Percentiles rank a stretch among this genome's conserved stretches.
These are phyloP conservation scores for Trichosporon faecale DNA, from an alignment of 1,284 basidiomycete genomes.

Conservation along the genomic window DNA sequence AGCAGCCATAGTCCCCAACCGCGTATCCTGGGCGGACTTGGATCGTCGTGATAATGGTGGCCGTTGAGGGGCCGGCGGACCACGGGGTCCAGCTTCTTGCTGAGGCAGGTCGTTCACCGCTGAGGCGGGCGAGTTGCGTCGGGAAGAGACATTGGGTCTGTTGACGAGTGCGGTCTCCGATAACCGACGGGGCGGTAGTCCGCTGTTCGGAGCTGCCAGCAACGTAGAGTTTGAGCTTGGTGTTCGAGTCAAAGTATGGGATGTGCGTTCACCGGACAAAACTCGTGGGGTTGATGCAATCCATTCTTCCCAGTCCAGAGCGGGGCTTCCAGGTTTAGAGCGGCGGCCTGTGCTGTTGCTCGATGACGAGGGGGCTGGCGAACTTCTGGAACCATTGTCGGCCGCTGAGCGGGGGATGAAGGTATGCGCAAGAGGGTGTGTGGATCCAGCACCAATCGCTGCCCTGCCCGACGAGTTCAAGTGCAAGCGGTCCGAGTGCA, in stretches of 20 bases:
- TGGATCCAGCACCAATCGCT: background rate
- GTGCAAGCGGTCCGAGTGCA: conserved; percentile 4
- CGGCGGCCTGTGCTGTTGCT: conserved; percentile 6
- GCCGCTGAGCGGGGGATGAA: background rate
- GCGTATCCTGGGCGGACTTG: conserved; percentile 21
- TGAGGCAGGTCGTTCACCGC: conserved; percentile 2
- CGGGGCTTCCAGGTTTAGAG: conserved; percentile 4
- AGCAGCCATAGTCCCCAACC: background rate
- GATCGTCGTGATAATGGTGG: conserved; percentile 14
- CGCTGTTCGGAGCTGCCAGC: background rate
- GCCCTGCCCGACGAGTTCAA: background rate
- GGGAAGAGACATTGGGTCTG: conserved; percentile 12
- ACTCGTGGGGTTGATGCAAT: conserved; percentile 10
- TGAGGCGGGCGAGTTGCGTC: conserved; percentile 4
- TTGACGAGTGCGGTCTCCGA: conserved; percentile 21
- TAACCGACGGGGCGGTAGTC: conserved; percentile 7
- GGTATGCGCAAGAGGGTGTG: background rate
- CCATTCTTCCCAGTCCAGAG: conserved; percentile 4
- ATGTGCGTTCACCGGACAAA: conserved; percentile 1
- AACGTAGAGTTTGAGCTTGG: background rate
- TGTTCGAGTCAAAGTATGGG: conserved; percentile 7
- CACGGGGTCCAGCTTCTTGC: background rate
- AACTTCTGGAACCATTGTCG: conserved; percentile 6
- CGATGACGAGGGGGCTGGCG: conserved; percentile 6
- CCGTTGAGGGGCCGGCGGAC: background rate